phyloP scores from a whole-genome alignment of 176 grass and related monocot genomes.

The Zea luxurians region DNA sequence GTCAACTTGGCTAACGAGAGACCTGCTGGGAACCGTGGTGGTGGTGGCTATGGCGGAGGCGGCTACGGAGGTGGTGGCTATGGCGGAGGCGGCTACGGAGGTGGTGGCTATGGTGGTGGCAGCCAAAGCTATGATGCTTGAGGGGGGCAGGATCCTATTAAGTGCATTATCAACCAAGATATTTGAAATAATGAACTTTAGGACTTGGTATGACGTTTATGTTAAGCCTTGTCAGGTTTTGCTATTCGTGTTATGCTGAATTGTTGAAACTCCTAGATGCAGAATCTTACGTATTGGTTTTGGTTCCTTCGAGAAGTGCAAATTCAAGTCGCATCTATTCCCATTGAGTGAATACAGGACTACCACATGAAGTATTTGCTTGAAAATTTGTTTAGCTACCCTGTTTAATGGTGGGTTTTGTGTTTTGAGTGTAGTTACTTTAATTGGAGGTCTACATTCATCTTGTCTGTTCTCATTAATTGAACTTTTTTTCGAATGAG shows the following conservation, averaged over 20 bases:
- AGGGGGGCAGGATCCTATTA: conserved; percentile 1
- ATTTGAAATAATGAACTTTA: conserved; percentile 46
- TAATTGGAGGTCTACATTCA: neutral
- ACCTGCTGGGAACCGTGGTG: conserved; percentile 35
- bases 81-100: neutral
- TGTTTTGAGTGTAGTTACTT: neutral
- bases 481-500: neutral
- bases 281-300: neutral
- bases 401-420: neutral
- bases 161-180: neutral
- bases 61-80: neutral
- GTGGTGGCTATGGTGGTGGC: neutral
- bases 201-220: conserved; percentile 29
- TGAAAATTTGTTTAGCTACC: neutral
- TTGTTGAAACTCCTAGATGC: conserved; percentile 3
- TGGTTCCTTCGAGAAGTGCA: neutral
- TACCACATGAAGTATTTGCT: neutral
- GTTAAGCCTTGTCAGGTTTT: conserved; percentile 22
- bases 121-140: conserved; percentile 7
- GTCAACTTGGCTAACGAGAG: conserved; percentile 74
- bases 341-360: neutral
- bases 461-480: too few species aligned
- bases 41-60: neutral
- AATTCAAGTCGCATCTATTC: neutral
- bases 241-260: neutral